A percentile compares a stretch with the other conserved stretches of the same genome.
Evolutionary conservation across 1,284 basidiomycete genomes (phyloP).

Genomic region (Trichosporon inkin): DNA sequence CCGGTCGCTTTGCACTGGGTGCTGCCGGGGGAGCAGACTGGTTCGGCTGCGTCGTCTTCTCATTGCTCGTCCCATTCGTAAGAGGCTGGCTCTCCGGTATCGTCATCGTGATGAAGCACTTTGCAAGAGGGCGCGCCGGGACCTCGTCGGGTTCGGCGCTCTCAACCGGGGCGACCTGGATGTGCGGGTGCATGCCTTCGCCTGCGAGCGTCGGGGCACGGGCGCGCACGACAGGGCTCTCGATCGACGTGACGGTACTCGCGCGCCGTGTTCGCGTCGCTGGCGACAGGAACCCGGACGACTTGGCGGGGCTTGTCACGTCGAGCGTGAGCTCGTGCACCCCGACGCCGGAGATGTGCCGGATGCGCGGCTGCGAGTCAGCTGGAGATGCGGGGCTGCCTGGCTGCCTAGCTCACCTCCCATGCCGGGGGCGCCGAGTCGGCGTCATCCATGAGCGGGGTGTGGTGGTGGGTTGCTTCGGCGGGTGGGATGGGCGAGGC

Average conservation of each 20-base stretch:
- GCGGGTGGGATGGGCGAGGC: neutral
- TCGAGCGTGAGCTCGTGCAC: constrained; percentile 42
- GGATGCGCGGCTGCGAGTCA: constrained; percentile 32
- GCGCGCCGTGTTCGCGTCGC: constrained; percentile 16
- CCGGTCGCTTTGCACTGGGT: neutral
- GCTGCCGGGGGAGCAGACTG: neutral
- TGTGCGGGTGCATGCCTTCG: constrained; percentile 28
- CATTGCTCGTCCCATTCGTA: neutral
- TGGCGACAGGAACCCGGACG: neutral
- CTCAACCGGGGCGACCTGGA: neutral
- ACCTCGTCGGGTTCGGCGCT: constrained; percentile 14
- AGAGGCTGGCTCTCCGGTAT: constrained; percentile 14
- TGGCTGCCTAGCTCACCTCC: constrained; percentile 1
- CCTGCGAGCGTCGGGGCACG: constrained; percentile 44
- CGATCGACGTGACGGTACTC: neutral
- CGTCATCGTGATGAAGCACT: constrained; percentile 37
- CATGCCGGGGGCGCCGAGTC: constrained; percentile 11
- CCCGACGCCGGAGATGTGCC: constrained; percentile 40
- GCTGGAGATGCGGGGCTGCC: neutral
- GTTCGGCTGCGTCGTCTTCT: neutral
- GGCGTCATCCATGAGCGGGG: constrained; percentile 3
- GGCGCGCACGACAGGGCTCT: constrained; percentile 6
- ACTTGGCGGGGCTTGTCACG: constrained; percentile 3
- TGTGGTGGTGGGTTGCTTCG: neutral
- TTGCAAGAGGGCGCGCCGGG: constrained; percentile 25